A percentile compares a stretch with the other conserved stretches of the same genome.
These are phyloP conservation scores for Rubia tinctorum DNA, from an alignment of 305 asterid genomes.

Conservation along the genomic window DNA sequence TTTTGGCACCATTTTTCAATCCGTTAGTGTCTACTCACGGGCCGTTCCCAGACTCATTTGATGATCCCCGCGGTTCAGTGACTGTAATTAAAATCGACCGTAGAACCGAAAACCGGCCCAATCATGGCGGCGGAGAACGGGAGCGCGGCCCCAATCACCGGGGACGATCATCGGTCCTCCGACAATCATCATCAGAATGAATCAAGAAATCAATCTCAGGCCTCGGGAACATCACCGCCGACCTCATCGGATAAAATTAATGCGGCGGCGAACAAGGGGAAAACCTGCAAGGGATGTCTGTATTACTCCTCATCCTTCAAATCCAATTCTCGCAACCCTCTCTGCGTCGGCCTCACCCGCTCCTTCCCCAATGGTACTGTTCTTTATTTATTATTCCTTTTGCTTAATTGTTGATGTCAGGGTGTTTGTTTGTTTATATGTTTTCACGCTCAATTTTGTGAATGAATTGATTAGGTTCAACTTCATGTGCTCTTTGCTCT, in stretches of 20 bases:
- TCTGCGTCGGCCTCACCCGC: constrained; percentile 74
- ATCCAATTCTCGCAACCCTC: constrained; percentile 66
- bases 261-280: constrained; percentile 33
- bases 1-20: not conserved
- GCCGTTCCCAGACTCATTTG: not conserved
- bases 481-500: not conserved
- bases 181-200: constrained; percentile 4
- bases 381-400: not conserved
- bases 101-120: not conserved
- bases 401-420: not conserved
- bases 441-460: not conserved
- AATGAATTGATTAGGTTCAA: not conserved
- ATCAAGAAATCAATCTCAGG: constrained; percentile 15
- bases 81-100: not conserved
- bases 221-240: constrained; percentile 21
- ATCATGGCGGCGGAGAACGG: constrained; percentile 6
- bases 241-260: constrained; percentile 24
- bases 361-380: constrained; percentile 66
- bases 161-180: constrained; percentile 4
- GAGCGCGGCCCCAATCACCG: not conserved
- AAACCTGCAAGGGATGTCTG: constrained; percentile 80
- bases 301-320: constrained; percentile 68
- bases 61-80: not conserved
- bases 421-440: not conserved
- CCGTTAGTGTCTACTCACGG: not conserved